phyloP scores from a whole-genome alignment of 805 yeast species.

The Tetrapisispora iriomotensis region DNA sequence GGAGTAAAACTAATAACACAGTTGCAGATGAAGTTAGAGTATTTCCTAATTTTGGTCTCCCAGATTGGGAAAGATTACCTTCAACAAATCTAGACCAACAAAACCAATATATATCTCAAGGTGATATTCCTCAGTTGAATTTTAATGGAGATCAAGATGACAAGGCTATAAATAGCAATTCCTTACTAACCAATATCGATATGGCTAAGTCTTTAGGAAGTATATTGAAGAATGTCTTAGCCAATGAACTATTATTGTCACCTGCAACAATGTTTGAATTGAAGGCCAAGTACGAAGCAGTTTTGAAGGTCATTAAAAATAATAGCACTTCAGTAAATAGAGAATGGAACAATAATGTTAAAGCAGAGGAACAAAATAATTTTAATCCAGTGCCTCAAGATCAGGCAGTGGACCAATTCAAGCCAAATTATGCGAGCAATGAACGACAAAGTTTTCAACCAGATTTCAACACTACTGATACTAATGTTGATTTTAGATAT shows the following conservation, averaged over 20 bases:
- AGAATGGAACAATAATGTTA: not conserved
- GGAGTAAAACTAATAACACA: not conserved
- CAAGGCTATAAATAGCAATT: not conserved
- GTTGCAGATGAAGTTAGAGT: not conserved
- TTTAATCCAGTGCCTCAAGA: not conserved
- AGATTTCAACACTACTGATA: too few relatives aligned
- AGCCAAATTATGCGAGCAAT: too few relatives aligned
- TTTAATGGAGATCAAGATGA: not conserved
- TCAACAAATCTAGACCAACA: not conserved
- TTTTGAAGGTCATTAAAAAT: constrained; percentile 17
- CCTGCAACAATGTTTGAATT: constrained; percentile 21
- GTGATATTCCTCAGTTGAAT: not conserved
- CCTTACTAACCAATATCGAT: constrained; percentile 20
- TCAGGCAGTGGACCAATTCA: too few relatives aligned
- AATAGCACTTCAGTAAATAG: constrained; percentile 2
- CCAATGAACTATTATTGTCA: constrained; percentile 23
- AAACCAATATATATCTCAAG: not conserved
- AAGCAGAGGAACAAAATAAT: not conserved
- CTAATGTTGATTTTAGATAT: too few relatives aligned
- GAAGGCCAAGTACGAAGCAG: constrained; percentile 15
- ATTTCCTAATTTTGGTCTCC: constrained; percentile 4
- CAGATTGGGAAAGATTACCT: not conserved
- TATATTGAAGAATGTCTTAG: constrained; percentile 23
- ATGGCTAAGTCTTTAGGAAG: constrained; percentile 26
- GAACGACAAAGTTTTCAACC: not conserved